phyloP scores from a whole-genome alignment of 208 protist species.

The Tritrichomonas foetus region DNA sequence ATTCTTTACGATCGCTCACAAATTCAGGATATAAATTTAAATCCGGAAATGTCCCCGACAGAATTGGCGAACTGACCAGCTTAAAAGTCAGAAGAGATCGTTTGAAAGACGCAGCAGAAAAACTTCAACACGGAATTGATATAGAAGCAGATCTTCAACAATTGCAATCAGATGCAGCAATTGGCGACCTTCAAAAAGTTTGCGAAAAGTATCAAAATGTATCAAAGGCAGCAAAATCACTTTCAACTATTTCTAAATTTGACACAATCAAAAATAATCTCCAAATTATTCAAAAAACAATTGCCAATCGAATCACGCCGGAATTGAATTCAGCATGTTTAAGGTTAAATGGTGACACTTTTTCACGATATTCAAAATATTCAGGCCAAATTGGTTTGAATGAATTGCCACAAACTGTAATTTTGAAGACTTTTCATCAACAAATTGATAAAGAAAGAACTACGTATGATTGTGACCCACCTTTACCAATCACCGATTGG shows the following conservation, averaged over 20 bases:
- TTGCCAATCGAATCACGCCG: not conserved
- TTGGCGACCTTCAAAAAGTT: not conserved
- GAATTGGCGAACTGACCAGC: not conserved
- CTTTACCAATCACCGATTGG: not conserved
- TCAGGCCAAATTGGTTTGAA: not conserved
- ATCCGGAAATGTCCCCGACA: not conserved
- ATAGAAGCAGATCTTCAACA: conserved; percentile 21
- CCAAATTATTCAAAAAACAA: not conserved
- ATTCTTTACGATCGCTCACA: not conserved
- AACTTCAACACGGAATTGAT: not conserved
- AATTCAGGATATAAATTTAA: conserved; percentile 39
- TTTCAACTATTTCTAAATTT: not conserved
- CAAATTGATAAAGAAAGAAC: not conserved
- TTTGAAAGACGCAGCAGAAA: not conserved
- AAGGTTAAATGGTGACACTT: not conserved
- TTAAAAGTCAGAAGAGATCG: not conserved
- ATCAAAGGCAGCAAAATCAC: not conserved
- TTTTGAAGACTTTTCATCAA: not conserved
- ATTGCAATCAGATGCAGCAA: not conserved
- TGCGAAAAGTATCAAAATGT: not conserved
- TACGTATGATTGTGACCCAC: not conserved
- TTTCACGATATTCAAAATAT: not conserved
- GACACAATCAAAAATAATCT: not conserved
- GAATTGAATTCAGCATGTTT: not conserved
- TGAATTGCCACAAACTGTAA: not conserved